Base-by-base conservation (phyloP, 1,284 basidiomycete genomes). In the Stereum hirsutum region DNA sequence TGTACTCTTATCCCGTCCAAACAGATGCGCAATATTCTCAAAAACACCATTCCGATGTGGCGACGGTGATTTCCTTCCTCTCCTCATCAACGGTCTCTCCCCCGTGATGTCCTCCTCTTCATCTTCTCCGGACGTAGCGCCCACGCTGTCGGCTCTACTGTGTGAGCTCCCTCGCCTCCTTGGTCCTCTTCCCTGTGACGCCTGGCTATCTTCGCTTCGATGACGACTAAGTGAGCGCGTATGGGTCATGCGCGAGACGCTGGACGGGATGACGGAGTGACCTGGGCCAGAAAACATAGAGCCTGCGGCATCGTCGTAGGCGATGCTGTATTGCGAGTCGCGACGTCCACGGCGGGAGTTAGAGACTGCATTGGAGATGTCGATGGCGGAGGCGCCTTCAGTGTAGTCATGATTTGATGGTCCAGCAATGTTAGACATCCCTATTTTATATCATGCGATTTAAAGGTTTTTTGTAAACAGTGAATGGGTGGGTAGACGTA, bases 221-320 rank as follows among this genome's bases (percentile, higher is more conserved):
- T 75, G 67, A 25, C 78, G 67, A 41, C 63, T 65, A 21, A 50
- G 48, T 3, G 59, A 59, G 11, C 42, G 65, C 28, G 74, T 62
- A 43, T 79, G 67, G 15, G 80, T 75, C 86, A 89, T 89, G 44
- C 81, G 70, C 6, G 86, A 86, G 7, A 80, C 73, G 53, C 84
- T 85, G 57, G 79, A 85, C 0, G 86, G 86, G 48, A 85, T 78
- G 23, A 72, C 75, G 26, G 65, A 64, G 55, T 84, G 78, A 2
- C 78, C 76, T 2, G 87, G 86, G 0, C 87, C 86, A 53, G 82
- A 80, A 54, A 88, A 89, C 68, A 87, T 77, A 17, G 79, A 65
- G 26, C 78, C 77, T 42, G 72, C 73, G 41, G 68, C 73, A 44
- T 70, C 65, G 42, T 72, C 75, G 21, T 71, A 77, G 46, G 81